These are phyloP conservation scores for Aspergillus bombycis DNA, from an alignment of 2,329 filamentous ascomycete genomes.

Conservation along the genomic window DNA sequence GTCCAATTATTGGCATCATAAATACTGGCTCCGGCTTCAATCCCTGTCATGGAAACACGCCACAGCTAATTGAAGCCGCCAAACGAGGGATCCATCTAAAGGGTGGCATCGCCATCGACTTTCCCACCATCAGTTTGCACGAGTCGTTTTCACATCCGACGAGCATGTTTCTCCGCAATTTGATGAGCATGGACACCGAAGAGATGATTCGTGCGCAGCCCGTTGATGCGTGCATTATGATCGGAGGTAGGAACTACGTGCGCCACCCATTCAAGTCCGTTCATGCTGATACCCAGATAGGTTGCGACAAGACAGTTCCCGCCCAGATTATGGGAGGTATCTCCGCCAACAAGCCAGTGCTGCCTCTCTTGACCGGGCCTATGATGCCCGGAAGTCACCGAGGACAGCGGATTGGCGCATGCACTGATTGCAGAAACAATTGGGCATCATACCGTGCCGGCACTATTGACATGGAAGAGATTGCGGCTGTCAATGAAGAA, in stretches of 20 bases:
- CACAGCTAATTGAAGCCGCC: slow-evolving; percentile 70
- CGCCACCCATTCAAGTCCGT: background rate
- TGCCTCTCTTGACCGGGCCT: slow-evolving; percentile 71
- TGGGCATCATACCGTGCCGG: slow-evolving; percentile 72
- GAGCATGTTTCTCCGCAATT: slow-evolving; percentile 73
- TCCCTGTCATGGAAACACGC: slow-evolving; percentile 72
- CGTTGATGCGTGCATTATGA: slow-evolving; percentile 67
- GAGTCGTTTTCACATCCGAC: slow-evolving; percentile 72
- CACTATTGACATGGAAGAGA: slow-evolving; percentile 71
- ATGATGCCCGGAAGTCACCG: slow-evolving; percentile 74
- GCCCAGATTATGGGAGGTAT: slow-evolving; percentile 77
- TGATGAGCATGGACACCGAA: slow-evolving; percentile 81
- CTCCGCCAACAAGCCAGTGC: slow-evolving; percentile 71
- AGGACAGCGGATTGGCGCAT: slow-evolving; percentile 69
- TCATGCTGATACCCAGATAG: slow-evolving; percentile 39
- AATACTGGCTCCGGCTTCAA: slow-evolving; percentile 76
- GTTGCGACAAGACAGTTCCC: slow-evolving; percentile 74
- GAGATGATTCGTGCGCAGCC: slow-evolving; percentile 77
- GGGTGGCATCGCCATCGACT: slow-evolving; percentile 71
- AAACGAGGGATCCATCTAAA: slow-evolving; percentile 69
- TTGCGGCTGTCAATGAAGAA: slow-evolving; percentile 70
- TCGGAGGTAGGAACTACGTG: slow-evolving; percentile 56
- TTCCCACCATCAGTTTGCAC: slow-evolving; percentile 73
- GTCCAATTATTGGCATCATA: slow-evolving; percentile 74
- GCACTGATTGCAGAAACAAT: slow-evolving; percentile 74